Evolutionary conservation across 805 yeast genomes (phyloP), one percentile per base, ranked within the genome.

Genomic region (Blastobotrys terrestris): DNA sequence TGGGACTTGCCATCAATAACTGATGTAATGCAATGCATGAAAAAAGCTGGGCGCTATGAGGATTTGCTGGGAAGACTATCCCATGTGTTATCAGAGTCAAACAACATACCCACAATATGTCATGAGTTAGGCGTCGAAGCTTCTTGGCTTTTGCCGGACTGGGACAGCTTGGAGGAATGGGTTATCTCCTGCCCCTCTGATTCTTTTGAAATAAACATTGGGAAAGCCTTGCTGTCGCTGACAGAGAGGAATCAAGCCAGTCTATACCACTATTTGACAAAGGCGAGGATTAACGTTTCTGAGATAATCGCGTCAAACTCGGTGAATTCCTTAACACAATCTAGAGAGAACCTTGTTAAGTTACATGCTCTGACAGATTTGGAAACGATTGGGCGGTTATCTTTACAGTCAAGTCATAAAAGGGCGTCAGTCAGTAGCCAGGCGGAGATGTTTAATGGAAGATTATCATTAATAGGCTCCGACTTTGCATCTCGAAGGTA

Each of bases 21-120:
- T 4, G 81, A 84, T 42, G 70, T 85, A 56, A 63, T 92, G 50
- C 80, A 80, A 53, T 87, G 95, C 1, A 72, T 90, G 56, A 82
- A 81, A 55, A 85, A 85, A 43, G 88, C 87, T 66, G 91, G 88
- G 31, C 74, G 86, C 18, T 85, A 86, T 60, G 86, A 84, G 26
- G 82, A 84, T 53, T 78, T 83, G 1, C 68, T 85, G 1, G 67
- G 77, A 1, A 77, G 78, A 41, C 69, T 87, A 19, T 70, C 77
- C 3, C 63, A 65, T 2, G 57, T 67, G 56, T 72, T 44, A 3
- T 21, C 48, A 11, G 46, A 21, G 7, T 43, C 42, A 3, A 20
- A 57, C 1, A 53, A 53, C n/a, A 41, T 76, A 11, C 79, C 80
- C 0, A 68, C 73, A 19, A 85, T 80, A 2, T 83, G 87, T 84